Base-by-base conservation (phyloP, 371 early-diverging fungal genomes). In the Mucor ambiguus region DNA sequence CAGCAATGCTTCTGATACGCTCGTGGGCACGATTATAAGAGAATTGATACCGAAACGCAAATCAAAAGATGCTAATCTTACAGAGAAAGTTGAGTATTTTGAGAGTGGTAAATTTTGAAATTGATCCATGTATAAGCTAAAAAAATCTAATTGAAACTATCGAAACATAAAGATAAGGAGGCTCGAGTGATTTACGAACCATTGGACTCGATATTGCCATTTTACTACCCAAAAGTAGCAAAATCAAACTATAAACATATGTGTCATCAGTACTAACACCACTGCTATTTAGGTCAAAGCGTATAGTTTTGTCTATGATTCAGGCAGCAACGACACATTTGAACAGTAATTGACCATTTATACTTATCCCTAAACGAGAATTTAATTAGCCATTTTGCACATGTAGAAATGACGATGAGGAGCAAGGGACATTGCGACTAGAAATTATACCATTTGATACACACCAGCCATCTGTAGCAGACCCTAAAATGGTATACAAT, bases 221-320 rank as follows among this genome's bases (percentile, higher is more conserved):
- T 90, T 66, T 92, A 88, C 69, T 92, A 92, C 72, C 93, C 92
- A 46, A 88, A 88, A 68, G 89, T 87, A 61, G 71, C 66, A 43
- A 70, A 28, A 9, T 54, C 52, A 67, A 38, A 49, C 43, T 3
- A 10, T 61, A 2, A 12, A 20, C 7, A 18, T 10, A 35, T 24
- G 14, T n/a, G 6, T 44, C 33, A 49, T 49, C 32, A 20, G 37
- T 41, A 30, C 56, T 46, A 26, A 30, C 30, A 12, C 7, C 18
- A 3, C 16, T 60, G 37, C 16, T 57, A 46, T 14, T 28, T 28
- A 79, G 80, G 80, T 82, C 0, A 63, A 70, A 60, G 75, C 83
- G 5, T 86, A 85, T 62, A 82, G 82, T n/a, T 74, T 77, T 58
- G 65, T 73, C 10, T 73, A 81, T 48, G 33, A 62, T 26, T 35